Conservation (phyloP, 345 rosid species). For the Syzygium oleosum region DNA sequence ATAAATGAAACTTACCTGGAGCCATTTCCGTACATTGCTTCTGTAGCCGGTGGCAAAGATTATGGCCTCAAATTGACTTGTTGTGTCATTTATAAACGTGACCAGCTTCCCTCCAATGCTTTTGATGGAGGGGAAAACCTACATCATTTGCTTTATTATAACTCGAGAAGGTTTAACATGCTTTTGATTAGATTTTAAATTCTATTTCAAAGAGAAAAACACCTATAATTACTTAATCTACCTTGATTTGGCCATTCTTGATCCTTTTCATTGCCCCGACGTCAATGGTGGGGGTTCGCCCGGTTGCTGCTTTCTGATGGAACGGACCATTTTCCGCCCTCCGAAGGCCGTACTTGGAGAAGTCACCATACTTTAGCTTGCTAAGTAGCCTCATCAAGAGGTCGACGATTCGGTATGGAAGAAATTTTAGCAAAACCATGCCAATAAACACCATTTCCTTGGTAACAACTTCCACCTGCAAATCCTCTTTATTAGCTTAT, state of each 20-base stretch:
- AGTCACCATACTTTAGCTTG: background rate
- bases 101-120: no score
- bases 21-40: no score
- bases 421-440: constrained; percentile 12
- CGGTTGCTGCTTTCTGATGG: constrained; percentile 17
- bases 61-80: no score
- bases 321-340: constrained; percentile 37
- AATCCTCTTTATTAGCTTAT: background rate
- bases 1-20: no score
- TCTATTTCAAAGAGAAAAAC: no score
- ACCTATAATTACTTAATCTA: no score
- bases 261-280: constrained; percentile 33
- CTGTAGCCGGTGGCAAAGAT: no score
- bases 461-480: constrained; percentile 12
- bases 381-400: background rate
- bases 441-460: constrained; percentile 10
- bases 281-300: constrained; percentile 44
- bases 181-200: no score
- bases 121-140: no score
- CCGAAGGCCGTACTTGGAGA: constrained; percentile 25
- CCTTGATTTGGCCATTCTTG: constrained; percentile 26
- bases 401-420: constrained; percentile 14
- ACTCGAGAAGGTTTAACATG: no score
- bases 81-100: no score
- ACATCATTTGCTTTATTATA: no score